Evolutionary conservation across 2,329 filamentous ascomycete genomes (phyloP).

Genomic region (Beauveria medogensis): DNA sequence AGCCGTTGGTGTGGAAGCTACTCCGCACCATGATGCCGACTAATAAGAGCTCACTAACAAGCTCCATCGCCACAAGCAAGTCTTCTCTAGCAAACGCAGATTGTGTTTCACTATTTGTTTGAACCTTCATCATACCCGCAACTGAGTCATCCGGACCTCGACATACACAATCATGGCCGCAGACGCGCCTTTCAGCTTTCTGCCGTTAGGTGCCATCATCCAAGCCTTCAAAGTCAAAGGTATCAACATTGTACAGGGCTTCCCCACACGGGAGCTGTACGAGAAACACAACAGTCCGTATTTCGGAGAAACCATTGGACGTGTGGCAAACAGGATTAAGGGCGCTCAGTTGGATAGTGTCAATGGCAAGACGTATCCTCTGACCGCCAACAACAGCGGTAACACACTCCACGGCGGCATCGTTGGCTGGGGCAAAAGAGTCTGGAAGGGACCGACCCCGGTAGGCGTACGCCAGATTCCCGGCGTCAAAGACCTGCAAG

Average conservation of each 20-base stretch:
- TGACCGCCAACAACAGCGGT: slow-evolving; percentile 67
- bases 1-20: background rate
- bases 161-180: slow-evolving; percentile 14
- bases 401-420: slow-evolving; percentile 69
- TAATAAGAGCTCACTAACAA: slow-evolving; percentile 1
- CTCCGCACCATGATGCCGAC: slow-evolving; percentile 5
- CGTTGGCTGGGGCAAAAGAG: slow-evolving; percentile 72
- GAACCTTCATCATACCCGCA: background rate
- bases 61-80: slow-evolving; percentile 15
- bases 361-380: slow-evolving; percentile 61
- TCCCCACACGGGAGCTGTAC: slow-evolving; percentile 69
- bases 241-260: slow-evolving; percentile 82
- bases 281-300: slow-evolving; percentile 65
- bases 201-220: slow-evolving; percentile 71
- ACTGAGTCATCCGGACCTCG: background rate
- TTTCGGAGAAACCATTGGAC: slow-evolving; percentile 92
- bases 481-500: slow-evolving; percentile 43
- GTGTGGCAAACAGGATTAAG: slow-evolving; percentile 71
- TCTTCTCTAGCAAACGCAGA: background rate
- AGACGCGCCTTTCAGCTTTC: slow-evolving; percentile 51
- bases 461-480: slow-evolving; percentile 44
- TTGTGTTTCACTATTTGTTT: background rate
- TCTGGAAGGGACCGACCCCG: slow-evolving; percentile 64
- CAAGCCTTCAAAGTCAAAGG: slow-evolving; percentile 71
- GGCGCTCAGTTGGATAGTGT: slow-evolving; percentile 62